Evolutionary conservation across 1,139 yeast species (phyloP).

Genomic region (Suhomyces choctaworum): DNA sequence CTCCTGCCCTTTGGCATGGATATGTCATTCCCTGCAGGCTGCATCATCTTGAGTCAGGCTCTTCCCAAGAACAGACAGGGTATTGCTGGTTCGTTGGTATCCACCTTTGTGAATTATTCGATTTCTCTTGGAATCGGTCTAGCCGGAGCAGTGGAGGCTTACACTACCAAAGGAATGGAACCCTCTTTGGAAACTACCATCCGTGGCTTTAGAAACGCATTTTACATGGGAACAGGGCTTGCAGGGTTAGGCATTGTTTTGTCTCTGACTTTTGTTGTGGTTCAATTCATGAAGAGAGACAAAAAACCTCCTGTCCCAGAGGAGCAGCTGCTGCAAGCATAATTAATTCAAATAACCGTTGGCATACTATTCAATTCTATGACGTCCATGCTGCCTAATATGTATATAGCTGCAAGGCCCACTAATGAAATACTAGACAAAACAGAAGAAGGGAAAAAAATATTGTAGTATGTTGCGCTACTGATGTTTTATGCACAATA

Average conservation of each 20-base stretch:
- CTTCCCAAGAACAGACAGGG: slow-evolving; percentile 61
- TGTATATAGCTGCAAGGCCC: no score
- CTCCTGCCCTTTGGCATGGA: slow-evolving; percentile 65
- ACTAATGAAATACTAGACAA: no score
- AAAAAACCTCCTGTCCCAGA: not conserved
- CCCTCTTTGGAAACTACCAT: slow-evolving; percentile 25
- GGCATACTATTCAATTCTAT: not conserved
- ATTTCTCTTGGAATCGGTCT: slow-evolving; percentile 64
- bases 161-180: slow-evolving; percentile 34
- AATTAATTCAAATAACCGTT: not conserved
- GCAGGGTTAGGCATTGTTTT: slow-evolving; percentile 46
- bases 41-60: slow-evolving; percentile 50
- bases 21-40: slow-evolving; percentile 63
- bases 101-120: slow-evolving; percentile 62
- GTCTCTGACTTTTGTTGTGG: slow-evolving; percentile 22
- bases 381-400: no score
- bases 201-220: slow-evolving; percentile 45
- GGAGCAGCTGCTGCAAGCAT: not conserved
- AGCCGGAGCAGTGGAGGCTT: slow-evolving; percentile 60
- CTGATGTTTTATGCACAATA: no score
- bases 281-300: slow-evolving; percentile 9
- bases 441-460: no score
- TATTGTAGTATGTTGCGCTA: no score
- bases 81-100: slow-evolving; percentile 62
- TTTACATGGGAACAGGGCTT: slow-evolving; percentile 52